These are phyloP conservation scores for Penicillium occitanis DNA, from an alignment of 2,329 filamentous ascomycete species.

Conservation along the genomic window DNA sequence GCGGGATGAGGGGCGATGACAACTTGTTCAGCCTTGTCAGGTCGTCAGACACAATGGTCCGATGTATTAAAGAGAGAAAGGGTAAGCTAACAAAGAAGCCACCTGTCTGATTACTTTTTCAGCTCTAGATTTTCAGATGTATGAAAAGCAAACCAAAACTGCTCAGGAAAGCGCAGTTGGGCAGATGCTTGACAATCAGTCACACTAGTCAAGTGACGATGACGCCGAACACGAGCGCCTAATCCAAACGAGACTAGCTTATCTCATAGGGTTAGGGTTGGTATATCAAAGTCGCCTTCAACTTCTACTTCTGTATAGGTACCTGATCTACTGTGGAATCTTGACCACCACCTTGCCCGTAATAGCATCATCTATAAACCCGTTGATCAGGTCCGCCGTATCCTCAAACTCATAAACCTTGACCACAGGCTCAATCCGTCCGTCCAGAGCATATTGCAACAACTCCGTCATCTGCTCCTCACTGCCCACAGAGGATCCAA, in stretches of 20 bases:
- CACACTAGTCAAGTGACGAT: slow-evolving; percentile 7
- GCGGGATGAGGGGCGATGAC: slow-evolving; percentile 6
- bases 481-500: slow-evolving; percentile 1
- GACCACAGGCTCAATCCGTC: neutral
- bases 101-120: neutral
- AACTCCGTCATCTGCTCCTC: neutral
- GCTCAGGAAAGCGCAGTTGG: neutral
- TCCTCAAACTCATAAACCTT: neutral
- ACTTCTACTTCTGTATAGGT: too few species aligned
- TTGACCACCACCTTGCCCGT: slow-evolving; percentile 6
- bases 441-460: neutral
- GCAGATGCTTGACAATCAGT: neutral
- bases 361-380: neutral
- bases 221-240: neutral
- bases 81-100: neutral
- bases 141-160: neutral
- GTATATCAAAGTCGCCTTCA: neutral
- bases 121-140: neutral
- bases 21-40: neutral
- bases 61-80: neutral
- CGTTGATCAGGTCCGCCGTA: neutral
- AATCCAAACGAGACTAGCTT: neutral
- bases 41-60: neutral
- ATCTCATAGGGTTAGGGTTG: neutral
- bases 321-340: neutral